These are phyloP conservation scores for Melanomma pulvis-pyrius DNA, from an alignment of 495 filamentous ascomycete genomes.

Conservation along the genomic window DNA sequence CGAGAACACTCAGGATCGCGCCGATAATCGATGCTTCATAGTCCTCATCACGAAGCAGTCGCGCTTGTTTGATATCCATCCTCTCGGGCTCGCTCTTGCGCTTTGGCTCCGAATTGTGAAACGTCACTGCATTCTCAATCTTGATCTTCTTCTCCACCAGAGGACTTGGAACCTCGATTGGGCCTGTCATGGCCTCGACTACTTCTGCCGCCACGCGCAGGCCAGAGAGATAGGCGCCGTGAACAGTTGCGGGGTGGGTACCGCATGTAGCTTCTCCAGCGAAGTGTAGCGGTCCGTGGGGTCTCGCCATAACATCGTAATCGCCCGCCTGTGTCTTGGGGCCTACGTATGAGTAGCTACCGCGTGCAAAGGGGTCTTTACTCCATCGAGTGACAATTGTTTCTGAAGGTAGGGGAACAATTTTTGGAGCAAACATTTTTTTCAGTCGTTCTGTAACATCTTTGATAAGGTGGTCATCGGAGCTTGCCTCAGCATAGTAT, in stretches of 20 bases:
- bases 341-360: constrained; percentile 92
- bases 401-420: constrained; percentile 76
- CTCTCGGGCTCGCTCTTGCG: constrained; percentile 11
- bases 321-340: constrained; percentile 78
- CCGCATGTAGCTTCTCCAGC: constrained; percentile 95
- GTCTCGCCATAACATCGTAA: constrained; percentile 88
- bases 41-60: constrained; percentile 49
- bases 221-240: constrained; percentile 93
- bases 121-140: constrained; percentile 10
- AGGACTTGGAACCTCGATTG: constrained; percentile 74
- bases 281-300: constrained; percentile 88
- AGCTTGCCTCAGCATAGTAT: constrained; percentile 74
- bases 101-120: constrained; percentile 10
- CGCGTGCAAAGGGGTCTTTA: constrained; percentile 82
- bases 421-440: constrained; percentile 63
- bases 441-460: constrained; percentile 78
- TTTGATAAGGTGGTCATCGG: constrained; percentile 70
- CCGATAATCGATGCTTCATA: constrained; percentile 76
- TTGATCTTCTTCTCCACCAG: constrained; percentile 66
- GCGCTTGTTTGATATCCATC: neutral
- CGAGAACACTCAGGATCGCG: constrained; percentile 68
- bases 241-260: constrained; percentile 94
- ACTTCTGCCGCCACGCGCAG: constrained; percentile 86
- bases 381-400: constrained; percentile 94
- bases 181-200: constrained; percentile 74